Evolutionary conservation across 1,139 yeast genomes (phyloP).

Genomic region (Pneumocystis jirovecii): DNA sequence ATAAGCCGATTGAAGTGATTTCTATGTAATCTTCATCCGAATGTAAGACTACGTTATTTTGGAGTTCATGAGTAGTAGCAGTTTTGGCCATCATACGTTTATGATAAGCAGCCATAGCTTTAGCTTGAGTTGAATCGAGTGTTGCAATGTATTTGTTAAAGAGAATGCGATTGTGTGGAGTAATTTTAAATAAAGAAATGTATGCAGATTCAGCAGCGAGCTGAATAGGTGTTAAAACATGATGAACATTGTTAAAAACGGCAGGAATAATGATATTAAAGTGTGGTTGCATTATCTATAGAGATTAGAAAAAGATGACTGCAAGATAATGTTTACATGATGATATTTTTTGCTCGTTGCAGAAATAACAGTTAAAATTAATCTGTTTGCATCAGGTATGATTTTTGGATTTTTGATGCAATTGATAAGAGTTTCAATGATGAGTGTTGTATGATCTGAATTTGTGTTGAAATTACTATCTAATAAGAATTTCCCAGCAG

Average conservation of each 20-base stretch:
- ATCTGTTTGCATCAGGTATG: not conserved
- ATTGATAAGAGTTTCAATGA: not conserved
- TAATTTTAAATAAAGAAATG: slow-evolving; percentile 53
- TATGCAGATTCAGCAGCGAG: slow-evolving; percentile 90
- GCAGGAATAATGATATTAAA: slow-evolving; percentile 51
- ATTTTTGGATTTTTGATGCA: not conserved
- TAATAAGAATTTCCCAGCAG: slow-evolving; percentile 60
- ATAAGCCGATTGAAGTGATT: not conserved
- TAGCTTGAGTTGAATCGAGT: slow-evolving; percentile 6
- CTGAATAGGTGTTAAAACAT: slow-evolving; percentile 73
- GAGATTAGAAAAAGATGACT: not conserved
- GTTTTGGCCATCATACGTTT: slow-evolving; percentile 11
- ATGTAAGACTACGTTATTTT: not conserved
- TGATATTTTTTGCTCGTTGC: slow-evolving; percentile 50
- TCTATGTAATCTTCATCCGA: not conserved
- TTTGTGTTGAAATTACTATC: slow-evolving; percentile 14
- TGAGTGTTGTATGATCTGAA: slow-evolving; percentile 17
- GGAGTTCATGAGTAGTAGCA: slow-evolving; percentile 3
- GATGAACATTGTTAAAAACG: slow-evolving; percentile 72
- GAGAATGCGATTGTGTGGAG: slow-evolving; percentile 50
- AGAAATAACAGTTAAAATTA: not conserved
- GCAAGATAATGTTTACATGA: slow-evolving; percentile 11
- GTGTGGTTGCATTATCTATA: slow-evolving; percentile 35
- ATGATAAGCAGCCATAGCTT: slow-evolving; percentile 11
- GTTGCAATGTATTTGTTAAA: slow-evolving; percentile 48